Percentiles rank a stretch among this genome's conserved stretches.
Conservation (phyloP, 1,284 basidiomycete genomes). For the Gomphus bonarii region DNA sequence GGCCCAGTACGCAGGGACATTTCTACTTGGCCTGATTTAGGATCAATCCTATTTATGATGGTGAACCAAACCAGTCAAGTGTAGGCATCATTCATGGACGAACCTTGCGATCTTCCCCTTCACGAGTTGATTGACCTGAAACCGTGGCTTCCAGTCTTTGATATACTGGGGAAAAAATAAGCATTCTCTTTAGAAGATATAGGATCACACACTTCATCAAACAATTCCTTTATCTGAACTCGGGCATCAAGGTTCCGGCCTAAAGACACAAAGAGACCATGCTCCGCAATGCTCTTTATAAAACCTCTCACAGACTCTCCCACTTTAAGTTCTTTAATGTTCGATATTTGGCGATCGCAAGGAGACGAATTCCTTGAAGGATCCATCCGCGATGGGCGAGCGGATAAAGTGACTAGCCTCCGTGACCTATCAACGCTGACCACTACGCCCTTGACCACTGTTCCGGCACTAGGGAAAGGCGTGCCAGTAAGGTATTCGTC, state of each 20-base stretch:
- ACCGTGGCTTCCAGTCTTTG: conserved; percentile 89
- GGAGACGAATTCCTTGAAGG: conserved; percentile 38
- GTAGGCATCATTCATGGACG: conserved; percentile 12
- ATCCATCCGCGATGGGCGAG: conserved; percentile 60
- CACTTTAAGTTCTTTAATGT: conserved; percentile 55
- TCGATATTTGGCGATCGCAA: conserved; percentile 62
- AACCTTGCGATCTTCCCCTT: conserved; percentile 77
- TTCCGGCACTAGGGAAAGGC: conserved; percentile 54
- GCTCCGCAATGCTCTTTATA: conserved; percentile 78
- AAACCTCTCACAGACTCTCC: conserved; percentile 79
- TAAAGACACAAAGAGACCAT: conserved; percentile 86
- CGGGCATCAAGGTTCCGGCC: conserved; percentile 80
- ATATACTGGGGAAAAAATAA: conserved; percentile 50
- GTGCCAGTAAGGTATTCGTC: conserved; percentile 66
- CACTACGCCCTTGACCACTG: conserved; percentile 61
- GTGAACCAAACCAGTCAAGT: conserved; percentile 11
- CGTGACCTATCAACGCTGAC: conserved; percentile 56
- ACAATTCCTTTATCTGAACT: conserved; percentile 89
- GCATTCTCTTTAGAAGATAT: conserved; percentile 3
- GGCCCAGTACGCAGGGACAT: conserved; percentile 69
- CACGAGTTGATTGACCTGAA: conserved; percentile 77
- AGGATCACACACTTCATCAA: conserved; percentile 61
- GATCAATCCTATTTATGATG: conserved; percentile 45
- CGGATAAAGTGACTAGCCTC: conserved; percentile 69
- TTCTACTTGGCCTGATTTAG: conserved; percentile 69